Base-by-base conservation (phyloP, 2,329 filamentous ascomycete species). In the Alternaria angustiovoidea region DNA sequence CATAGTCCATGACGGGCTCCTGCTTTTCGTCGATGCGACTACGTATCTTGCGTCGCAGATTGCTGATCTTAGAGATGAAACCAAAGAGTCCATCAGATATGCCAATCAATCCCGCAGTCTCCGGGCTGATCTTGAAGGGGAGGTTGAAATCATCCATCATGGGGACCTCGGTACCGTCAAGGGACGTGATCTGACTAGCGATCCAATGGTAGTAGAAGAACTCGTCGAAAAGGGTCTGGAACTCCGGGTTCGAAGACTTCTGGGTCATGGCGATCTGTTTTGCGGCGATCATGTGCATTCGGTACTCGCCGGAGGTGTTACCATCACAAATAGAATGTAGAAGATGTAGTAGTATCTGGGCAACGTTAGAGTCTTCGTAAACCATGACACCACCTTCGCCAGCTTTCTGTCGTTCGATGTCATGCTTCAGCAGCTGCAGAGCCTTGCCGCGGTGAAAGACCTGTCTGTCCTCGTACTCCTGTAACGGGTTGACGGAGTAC, bases 161-260 rank as follows among this genome's bases (percentile, higher is more conserved):
- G 16, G 84, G 80, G n/a, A 85, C 78, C 6, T 83, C 83, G 12
- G 82, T 81, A 49, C 84, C 81, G 58, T 85, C 82, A 24, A 87
- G 72, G 3, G 83, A 84, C 7, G 87, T 88, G 53, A 88, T 81
- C 16, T 85, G 82, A 63, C 85, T 86, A 20, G 84, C 85, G 42
- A 88, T 84, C 71, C 87, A 86, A 75, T 95, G 92, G 70, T 95
- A 96, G 74, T 93, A 90, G 77, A 96, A 94, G 79, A 96, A 94
- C 75, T 89, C 88, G 62, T 88, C 82, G 59, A 89, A 86, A 67
- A 89, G 88, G 51, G 91, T 89, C 63, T 89, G 89, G 72, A 95
- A 93, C 22, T 88, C 86, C 20, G 88, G 81, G 79, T 84, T 93
- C 81, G 72, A 86, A 72, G 53, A 90, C 82, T 72, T 88, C 56